Evolutionary conservation across 257 asterid species (phyloP).

Genomic region (Solanum arcanum): DNA sequence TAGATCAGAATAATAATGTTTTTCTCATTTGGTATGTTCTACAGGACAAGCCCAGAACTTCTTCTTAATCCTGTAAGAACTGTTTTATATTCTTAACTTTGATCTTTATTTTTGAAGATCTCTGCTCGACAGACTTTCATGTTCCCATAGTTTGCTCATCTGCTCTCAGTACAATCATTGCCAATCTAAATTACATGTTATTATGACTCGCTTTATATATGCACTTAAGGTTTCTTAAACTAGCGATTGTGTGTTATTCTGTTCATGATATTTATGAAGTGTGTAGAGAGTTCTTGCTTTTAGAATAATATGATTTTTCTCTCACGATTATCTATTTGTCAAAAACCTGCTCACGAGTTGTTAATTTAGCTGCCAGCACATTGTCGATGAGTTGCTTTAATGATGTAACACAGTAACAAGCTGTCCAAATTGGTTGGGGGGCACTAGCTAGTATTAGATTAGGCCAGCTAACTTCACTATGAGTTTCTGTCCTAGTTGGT

Average conservation of each 20-base stretch:
- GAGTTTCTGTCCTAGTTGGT: background rate
- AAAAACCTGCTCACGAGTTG: background rate
- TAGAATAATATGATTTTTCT: background rate
- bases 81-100: background rate
- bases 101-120: no score
- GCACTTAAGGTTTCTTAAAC: background rate
- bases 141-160: background rate
- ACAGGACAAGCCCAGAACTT: slow-evolving; percentile 98
- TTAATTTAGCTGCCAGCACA: background rate
- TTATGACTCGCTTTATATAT: background rate
- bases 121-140: no score
- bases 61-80: slow-evolving; percentile 88
- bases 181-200: background rate
- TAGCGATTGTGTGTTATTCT: background rate
- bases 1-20: background rate
- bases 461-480: background rate
- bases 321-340: background rate
- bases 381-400: background rate
- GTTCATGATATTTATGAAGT: background rate
- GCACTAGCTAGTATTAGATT: background rate
- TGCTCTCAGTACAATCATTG: background rate
- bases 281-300: background rate
- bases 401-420: background rate
- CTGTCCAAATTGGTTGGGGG: background rate
- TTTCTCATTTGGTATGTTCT: slow-evolving; percentile 21